Evolutionary conservation across 2,329 filamentous ascomycete species (phyloP), one percentile per base, ranked within the genome.

Genomic region (Dactylellina cionopaga): DNA sequence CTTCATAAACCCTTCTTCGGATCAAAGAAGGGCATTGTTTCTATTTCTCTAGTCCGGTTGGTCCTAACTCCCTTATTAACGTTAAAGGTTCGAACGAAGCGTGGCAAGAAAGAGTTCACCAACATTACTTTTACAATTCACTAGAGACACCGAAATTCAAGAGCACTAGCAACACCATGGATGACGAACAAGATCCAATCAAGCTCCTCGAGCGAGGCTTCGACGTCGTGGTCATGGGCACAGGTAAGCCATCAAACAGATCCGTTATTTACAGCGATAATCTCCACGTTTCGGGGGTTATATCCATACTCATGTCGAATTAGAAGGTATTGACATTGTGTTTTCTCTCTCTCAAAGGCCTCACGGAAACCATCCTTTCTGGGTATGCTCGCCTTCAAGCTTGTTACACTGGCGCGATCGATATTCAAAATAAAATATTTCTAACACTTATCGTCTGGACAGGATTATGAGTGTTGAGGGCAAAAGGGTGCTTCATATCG

Each of bases 401-500:
- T 37, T 46, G 11, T 27, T 66, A 37, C 44, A 29, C 25, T 22
- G 19, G 33, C 39, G 27, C 47, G 51, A 44, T 15, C 0, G 74
- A 46, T 47, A 49, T 77, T 54, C 77, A 78, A 66, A 76, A 76
- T 55, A 60, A 13, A 6, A 11, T 55, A 39, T 19, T 19, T 76
- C 60, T 56, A 47, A 65, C 13, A 6, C 22, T 9, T 60, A 6
- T 46, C 25, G 5, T 15, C 13, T 27, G 6, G 24, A 72, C 78
- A 92, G 93, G 83, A 93, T 99, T 74, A 85, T 98, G 80, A 96
- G 92, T 84, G 94, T 98, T 79, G 97, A 98, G 86, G 94, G 94
- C 82, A 94, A 96, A 86, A 98, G 98, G 85, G 95, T 99, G 80
- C 87, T 99, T 76, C 95, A 99, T 85, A 96, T 99, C 81, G 95